phyloP scores from a whole-genome alignment of 352 stramenopile genomes.

The Phytopythium chamaehyphon region DNA sequence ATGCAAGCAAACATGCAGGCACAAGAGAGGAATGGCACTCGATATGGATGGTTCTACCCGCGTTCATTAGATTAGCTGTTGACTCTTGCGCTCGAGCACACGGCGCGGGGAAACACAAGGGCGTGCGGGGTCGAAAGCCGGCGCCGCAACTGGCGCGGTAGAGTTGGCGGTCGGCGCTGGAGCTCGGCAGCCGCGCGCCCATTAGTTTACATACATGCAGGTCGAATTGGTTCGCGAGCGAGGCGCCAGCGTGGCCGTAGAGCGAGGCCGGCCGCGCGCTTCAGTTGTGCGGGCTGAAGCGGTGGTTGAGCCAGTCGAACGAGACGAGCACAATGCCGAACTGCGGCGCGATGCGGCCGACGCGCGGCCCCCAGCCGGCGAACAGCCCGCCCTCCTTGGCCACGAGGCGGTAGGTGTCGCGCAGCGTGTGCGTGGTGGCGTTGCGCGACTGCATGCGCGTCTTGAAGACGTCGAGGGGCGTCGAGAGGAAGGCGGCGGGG shows the following conservation, averaged over 20 bases:
- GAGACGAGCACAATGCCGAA: conserved; percentile 80
- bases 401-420: conserved; percentile 51
- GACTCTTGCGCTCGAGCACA: conserved; percentile 2
- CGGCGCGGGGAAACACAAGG: neutral
- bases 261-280: neutral
- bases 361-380: conserved; percentile 61
- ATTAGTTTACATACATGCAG: conserved; percentile 5
- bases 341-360: conserved; percentile 72
- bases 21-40: neutral
- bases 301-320: conserved; percentile 77
- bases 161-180: neutral
- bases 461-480: conserved; percentile 73
- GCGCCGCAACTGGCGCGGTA: neutral
- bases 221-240: neutral
- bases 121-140: neutral
- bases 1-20: neutral
- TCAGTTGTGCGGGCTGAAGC: conserved; percentile 27
- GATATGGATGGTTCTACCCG: conserved; percentile 5
- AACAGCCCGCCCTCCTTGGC: conserved; percentile 62
- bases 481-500: conserved; percentile 71
- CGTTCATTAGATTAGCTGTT: conserved; percentile 2
- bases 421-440: conserved; percentile 35
- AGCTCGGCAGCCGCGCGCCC: neutral
- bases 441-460: conserved; percentile 75
- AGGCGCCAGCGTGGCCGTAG: no score